Evolutionary conservation across 805 yeast species (phyloP).

Genomic region (Starmerella potacharoeniae): DNA sequence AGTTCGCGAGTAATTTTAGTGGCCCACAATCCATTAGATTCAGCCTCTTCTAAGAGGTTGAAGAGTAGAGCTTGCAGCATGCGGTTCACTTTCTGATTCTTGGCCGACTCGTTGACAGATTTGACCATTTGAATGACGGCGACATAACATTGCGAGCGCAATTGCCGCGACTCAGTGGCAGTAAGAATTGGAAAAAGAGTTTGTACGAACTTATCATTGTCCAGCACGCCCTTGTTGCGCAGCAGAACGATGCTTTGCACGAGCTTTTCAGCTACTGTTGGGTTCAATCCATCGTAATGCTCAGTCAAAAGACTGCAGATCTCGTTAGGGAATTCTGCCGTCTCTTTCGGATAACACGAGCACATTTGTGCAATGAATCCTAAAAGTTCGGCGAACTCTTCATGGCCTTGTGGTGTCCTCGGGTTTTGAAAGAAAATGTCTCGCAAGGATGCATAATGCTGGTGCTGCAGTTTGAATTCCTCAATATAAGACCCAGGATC

Average conservation of each 20-base stretch:
- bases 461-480: slow-evolving; percentile 83
- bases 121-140: slow-evolving; percentile 70
- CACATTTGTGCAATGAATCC: slow-evolving; percentile 91
- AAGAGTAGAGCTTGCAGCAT: slow-evolving; percentile 87
- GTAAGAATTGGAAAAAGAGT: slow-evolving; percentile 73
- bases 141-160: slow-evolving; percentile 72
- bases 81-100: slow-evolving; percentile 78
- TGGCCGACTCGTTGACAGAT: slow-evolving; percentile 74
- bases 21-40: slow-evolving; percentile 88
- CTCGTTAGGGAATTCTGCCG: slow-evolving; percentile 74
- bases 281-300: slow-evolving; percentile 69
- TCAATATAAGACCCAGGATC: slow-evolving; percentile 92
- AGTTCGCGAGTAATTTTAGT: slow-evolving; percentile 86
- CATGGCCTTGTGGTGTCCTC: slow-evolving; percentile 44
- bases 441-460: slow-evolving; percentile 82
- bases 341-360: slow-evolving; percentile 78
- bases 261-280: slow-evolving; percentile 84
- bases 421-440: slow-evolving; percentile 77
- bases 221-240: slow-evolving; percentile 69
- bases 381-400: slow-evolving; percentile 68
- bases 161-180: slow-evolving; percentile 61
- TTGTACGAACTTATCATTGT: slow-evolving; percentile 71
- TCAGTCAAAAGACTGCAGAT: slow-evolving; percentile 53
- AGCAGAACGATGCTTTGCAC: slow-evolving; percentile 82
- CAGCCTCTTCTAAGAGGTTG: slow-evolving; percentile 70